Percentiles rank a stretch among this genome's conserved stretches.
Conservation (phyloP, 306 rosid species). For the Dalbergia cultrata region DNA sequence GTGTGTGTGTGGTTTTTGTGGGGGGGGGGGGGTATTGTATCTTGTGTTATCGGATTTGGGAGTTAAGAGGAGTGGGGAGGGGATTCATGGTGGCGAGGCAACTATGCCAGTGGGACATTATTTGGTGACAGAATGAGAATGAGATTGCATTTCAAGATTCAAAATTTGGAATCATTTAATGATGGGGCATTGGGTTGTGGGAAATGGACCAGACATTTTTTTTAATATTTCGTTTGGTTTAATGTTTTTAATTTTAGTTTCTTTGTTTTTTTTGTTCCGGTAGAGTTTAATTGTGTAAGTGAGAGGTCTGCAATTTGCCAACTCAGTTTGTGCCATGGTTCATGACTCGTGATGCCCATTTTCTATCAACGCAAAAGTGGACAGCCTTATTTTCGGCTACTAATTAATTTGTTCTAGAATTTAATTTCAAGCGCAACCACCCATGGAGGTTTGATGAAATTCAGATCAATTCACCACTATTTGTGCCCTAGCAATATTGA, state of each 20-base stretch:
- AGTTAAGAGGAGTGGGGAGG: background rate
- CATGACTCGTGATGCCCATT: constrained; percentile 8
- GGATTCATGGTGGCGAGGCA: no score
- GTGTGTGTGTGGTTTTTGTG: no score
- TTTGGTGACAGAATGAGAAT: constrained; percentile 1
- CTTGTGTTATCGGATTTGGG: background rate
- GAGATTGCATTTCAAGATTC: constrained; percentile 37
- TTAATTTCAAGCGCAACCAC: no score
- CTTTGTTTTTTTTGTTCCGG: background rate
- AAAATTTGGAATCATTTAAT: constrained; percentile 34
- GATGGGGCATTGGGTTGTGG: constrained; percentile 10
- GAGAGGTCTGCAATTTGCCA: constrained; percentile 44
- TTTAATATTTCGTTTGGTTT: background rate
- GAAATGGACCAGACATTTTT: background rate
- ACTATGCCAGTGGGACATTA: background rate
- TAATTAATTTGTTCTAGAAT: no score
- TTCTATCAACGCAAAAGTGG: constrained; percentile 1
- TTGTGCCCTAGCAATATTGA: no score
- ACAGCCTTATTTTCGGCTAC: background rate
- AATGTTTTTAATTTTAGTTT: background rate
- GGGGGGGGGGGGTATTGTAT: no score
- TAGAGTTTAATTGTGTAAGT: constrained; percentile 4
- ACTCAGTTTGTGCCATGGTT: constrained; percentile 15
- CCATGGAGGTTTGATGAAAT: no score
- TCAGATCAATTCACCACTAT: no score